Conservation (phyloP, 257 asterid species). For the Linderniella brevidens region DNA sequence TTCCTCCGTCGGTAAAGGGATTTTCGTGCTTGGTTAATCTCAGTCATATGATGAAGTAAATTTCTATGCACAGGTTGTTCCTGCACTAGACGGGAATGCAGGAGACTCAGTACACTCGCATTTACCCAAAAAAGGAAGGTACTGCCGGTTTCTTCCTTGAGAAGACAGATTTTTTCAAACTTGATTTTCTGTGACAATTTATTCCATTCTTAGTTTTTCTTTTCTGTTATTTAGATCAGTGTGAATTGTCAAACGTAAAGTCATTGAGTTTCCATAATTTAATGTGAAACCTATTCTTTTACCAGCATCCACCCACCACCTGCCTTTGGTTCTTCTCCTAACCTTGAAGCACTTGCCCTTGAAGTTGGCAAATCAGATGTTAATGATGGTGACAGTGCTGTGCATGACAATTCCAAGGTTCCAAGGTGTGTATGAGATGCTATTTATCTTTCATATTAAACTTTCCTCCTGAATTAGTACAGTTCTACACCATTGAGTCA, state of each 20-base stretch:
- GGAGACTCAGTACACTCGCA: constrained; percentile 21
- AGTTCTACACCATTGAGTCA: background rate
- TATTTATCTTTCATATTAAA: constrained; percentile 1
- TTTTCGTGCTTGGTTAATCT: constrained; percentile 9
- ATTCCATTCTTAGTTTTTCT: background rate
- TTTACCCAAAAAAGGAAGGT: constrained; percentile 30
- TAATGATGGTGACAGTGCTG: constrained; percentile 26
- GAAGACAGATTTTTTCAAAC: background rate
- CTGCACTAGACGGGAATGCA: constrained; percentile 24
- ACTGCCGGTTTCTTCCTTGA: background rate
- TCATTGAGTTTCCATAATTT: constrained; percentile 8
- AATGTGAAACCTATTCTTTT: constrained; percentile 3
- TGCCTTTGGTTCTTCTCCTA: constrained; percentile 66
- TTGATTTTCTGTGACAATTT: constrained; percentile 4
- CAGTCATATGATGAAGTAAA: constrained; percentile 8
- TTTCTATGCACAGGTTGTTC: constrained; percentile 33
- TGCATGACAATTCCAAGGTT: constrained; percentile 13
- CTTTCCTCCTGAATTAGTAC: background rate
- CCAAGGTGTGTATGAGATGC: constrained; percentile 21
- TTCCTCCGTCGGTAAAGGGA: background rate
- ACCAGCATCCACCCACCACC: constrained; percentile 73
- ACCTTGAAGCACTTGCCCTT: constrained; percentile 55
- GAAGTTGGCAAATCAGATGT: constrained; percentile 32
- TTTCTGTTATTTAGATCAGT: background rate
- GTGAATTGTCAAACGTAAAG: constrained; percentile 1